phyloP scores from a whole-genome alignment of 108 stramenopile genomes.

The Craspedostauros australis region DNA sequence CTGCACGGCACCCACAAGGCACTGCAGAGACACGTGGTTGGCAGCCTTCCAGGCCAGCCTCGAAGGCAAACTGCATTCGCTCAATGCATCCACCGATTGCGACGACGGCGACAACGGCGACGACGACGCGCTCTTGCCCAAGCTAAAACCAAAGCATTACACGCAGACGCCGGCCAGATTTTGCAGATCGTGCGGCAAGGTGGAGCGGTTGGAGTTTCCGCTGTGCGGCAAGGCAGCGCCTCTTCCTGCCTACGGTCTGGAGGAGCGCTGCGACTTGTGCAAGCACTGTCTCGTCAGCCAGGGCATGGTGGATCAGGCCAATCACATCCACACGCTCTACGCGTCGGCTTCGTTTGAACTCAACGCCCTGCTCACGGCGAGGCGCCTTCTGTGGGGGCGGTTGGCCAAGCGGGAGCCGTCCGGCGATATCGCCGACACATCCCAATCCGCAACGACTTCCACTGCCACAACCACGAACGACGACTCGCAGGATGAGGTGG shows the following conservation, averaged over 20 bases:
- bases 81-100: constrained; percentile 6
- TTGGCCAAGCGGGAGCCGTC: no score
- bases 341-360: no score
- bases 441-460: not conserved
- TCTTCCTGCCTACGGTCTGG: constrained; percentile 68
- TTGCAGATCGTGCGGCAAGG: constrained; percentile 42
- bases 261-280: constrained; percentile 58
- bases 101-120: not conserved
- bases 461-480: not conserved
- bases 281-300: constrained; percentile 55
- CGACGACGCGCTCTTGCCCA: not conserved
- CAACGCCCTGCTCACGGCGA: no score
- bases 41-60: constrained; percentile 66
- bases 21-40: constrained; percentile 72
- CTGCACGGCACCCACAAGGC: constrained; percentile 49
- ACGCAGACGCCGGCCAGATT: constrained; percentile 11
- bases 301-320: constrained; percentile 60
- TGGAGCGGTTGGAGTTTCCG: constrained; percentile 9
- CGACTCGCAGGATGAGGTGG: not conserved
- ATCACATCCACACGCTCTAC: constrained; percentile 48
- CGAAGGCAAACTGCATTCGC: constrained; percentile 39
- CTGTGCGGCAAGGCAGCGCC: constrained; percentile 34
- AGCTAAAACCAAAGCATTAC: not conserved
- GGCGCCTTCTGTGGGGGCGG: no score
- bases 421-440: not conserved